These are phyloP conservation scores for Bathelium albidoporum DNA, from an alignment of 495 filamentous ascomycete species.

Conservation along the genomic window DNA sequence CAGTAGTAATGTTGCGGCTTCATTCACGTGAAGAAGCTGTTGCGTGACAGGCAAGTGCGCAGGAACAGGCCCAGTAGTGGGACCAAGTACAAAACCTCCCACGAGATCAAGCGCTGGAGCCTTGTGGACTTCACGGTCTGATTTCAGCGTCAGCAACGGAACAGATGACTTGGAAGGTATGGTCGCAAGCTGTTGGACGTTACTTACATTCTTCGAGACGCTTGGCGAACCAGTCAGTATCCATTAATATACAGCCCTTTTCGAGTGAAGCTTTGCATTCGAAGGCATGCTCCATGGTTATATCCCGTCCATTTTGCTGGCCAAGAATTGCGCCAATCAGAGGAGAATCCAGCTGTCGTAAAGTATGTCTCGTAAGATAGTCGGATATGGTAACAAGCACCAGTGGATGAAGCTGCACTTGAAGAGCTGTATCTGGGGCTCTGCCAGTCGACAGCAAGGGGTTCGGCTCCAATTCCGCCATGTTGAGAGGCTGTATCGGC, in stretches of 20 bases:
- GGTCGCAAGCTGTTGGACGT: conserved; percentile 7
- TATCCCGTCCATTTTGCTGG: conserved; percentile 78
- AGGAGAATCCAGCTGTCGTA: conserved; percentile 61
- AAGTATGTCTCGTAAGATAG: conserved; percentile 82
- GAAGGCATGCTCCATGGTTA: conserved; percentile 88
- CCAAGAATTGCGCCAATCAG: conserved; percentile 81
- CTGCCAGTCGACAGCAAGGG: conserved; percentile 51
- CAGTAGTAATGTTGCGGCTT: conserved; percentile 75
- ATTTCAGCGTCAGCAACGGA: neutral
- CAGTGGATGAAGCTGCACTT: conserved; percentile 83
- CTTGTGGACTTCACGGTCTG: conserved; percentile 60
- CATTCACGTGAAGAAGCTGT: conserved; percentile 60
- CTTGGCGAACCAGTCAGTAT: conserved; percentile 64
- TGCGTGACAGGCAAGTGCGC: conserved; percentile 63
- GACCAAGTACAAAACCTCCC: conserved; percentile 85
- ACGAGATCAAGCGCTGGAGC: conserved; percentile 73
- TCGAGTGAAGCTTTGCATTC: conserved; percentile 54
- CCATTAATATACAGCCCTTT: conserved; percentile 39
- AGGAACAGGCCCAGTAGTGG: conserved; percentile 57
- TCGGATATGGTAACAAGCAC: conserved; percentile 94
- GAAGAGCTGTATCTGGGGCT: conserved; percentile 66
- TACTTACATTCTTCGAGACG: conserved; percentile 72
- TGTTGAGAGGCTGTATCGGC: conserved; percentile 12
- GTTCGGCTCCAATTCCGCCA: conserved; percentile 31
- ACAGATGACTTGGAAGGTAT: neutral